A percentile compares a stretch with the other conserved stretches of the same genome.
phyloP scores from a whole-genome alignment of 2,329 filamentous ascomycete genomes.

The Thermothelomyces thermophilus region DNA sequence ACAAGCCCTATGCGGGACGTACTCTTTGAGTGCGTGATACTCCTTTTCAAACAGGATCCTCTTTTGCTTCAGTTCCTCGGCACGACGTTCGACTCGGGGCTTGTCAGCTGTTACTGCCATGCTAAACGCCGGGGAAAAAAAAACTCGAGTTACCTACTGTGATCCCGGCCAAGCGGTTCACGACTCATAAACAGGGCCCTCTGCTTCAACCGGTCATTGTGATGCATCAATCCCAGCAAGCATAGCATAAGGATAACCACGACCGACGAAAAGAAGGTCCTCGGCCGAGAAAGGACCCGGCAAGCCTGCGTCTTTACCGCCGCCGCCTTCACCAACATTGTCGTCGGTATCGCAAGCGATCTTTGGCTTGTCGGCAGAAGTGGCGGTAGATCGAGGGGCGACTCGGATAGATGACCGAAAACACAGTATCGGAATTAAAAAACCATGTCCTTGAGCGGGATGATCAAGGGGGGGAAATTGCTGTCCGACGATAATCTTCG shows the following conservation, averaged over 20 bases:
- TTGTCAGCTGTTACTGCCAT: slow-evolving; percentile 6
- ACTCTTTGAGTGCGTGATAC: slow-evolving; percentile 31
- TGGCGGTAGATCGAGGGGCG: background rate
- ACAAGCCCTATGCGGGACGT: slow-evolving; percentile 16
- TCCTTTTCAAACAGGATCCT: slow-evolving; percentile 35
- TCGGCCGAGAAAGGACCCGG: slow-evolving; percentile 19
- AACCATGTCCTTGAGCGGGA: no score
- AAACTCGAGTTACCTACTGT: slow-evolving; percentile 4
- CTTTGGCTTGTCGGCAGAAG: background rate
- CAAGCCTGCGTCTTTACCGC: slow-evolving; percentile 15
- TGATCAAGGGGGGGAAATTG: no score
- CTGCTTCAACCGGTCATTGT: slow-evolving; percentile 4
- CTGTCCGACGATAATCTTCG: no score
- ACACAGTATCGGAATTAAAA: no score
- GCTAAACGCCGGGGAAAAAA: background rate
- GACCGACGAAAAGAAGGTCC: slow-evolving; percentile 5
- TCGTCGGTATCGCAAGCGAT: background rate
- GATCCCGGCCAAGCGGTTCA: slow-evolving; percentile 10
- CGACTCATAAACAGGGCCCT: background rate
- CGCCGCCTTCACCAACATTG: slow-evolving; percentile 17
- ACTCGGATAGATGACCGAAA: no score
- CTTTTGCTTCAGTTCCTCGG: slow-evolving; percentile 18
- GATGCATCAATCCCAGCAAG: slow-evolving; percentile 11
- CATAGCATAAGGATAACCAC: slow-evolving; percentile 13
- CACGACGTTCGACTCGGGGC: slow-evolving; percentile 13